Evolutionary conservation across 441 rosid genomes (phyloP).

Genomic region (Erysimum cheiri): DNA sequence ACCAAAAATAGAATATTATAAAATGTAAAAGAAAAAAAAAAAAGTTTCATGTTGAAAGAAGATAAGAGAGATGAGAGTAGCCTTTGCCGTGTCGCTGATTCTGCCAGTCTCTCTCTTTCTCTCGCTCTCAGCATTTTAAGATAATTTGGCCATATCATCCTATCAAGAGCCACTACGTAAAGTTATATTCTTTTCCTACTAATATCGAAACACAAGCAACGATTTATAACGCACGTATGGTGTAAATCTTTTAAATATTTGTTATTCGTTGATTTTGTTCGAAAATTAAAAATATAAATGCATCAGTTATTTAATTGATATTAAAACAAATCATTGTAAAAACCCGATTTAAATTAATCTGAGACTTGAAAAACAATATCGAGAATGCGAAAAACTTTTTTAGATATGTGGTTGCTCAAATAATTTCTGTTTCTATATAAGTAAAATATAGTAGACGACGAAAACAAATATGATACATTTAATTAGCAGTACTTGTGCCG

Average conservation of each 20-base stretch:
- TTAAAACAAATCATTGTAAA: background rate
- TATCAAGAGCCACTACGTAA: slow-evolving; percentile 41
- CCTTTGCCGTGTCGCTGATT: slow-evolving; percentile 34
- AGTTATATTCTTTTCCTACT: slow-evolving; percentile 22
- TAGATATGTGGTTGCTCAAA: background rate
- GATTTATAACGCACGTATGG: background rate
- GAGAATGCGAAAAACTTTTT: background rate
- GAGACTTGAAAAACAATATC: background rate
- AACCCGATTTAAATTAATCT: background rate
- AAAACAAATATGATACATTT: background rate
- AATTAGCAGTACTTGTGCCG: slow-evolving; percentile 1
- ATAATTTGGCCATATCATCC: slow-evolving; percentile 37
- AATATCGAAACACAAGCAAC: slow-evolving; percentile 19
- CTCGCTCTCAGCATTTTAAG: slow-evolving; percentile 31
- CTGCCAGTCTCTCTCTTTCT: slow-evolving; percentile 32
- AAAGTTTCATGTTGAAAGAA: slow-evolving; percentile 5
- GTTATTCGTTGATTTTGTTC: slow-evolving; percentile 25
- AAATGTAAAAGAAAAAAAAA: background rate
- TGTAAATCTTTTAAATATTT: slow-evolving; percentile 32
- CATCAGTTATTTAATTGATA: background rate
- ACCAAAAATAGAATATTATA: slow-evolving; percentile 8
- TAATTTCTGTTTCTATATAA: background rate
- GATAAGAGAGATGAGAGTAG: slow-evolving; percentile 42
- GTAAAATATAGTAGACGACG: background rate
- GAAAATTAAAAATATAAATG: background rate